phyloP scores from a whole-genome alignment of 306 rosid species.

The Inga oerstediana region DNA sequence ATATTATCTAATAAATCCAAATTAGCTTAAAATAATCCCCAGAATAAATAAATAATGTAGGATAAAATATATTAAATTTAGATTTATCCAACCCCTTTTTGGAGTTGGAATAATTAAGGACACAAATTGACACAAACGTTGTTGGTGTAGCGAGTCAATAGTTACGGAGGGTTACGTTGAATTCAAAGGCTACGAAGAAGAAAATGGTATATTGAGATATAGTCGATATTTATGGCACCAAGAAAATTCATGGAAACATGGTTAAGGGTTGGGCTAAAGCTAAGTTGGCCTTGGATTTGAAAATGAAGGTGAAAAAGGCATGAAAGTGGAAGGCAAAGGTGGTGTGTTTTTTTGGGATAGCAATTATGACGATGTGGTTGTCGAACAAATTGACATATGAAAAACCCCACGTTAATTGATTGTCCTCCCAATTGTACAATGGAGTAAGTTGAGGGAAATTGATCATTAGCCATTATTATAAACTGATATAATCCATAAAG shows the following conservation, averaged over 20 bases:
- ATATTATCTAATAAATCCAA: too few species aligned
- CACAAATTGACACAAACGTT: not conserved
- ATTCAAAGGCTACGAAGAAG: too few species aligned
- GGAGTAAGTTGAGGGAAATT: not conserved
- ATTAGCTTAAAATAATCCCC: too few species aligned
- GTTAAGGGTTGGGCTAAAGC: not conserved
- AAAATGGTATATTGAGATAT: not conserved
- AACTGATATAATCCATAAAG: too few species aligned
- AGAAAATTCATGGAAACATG: slow-evolving; percentile 7
- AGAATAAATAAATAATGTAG: too few species aligned
- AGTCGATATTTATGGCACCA: not conserved
- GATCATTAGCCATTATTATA: not conserved
- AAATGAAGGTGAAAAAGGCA: not conserved
- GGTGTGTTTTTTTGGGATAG: not conserved
- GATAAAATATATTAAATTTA: too few species aligned
- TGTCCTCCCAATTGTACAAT: not conserved
- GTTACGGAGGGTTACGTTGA: not conserved
- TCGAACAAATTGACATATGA: not conserved
- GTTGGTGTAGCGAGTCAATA: not conserved
- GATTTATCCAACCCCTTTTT: too few species aligned
- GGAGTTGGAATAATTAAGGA: not conserved
- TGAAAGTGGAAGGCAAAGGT: not conserved
- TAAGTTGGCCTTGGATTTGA: not conserved
- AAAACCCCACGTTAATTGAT: not conserved
- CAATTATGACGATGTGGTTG: slow-evolving; percentile 17